Percentiles rank a stretch among this genome's conserved stretches.
Evolutionary conservation across 2,329 filamentous ascomycete genomes (phyloP).

Genomic region (Clarireedia hainanense): DNA sequence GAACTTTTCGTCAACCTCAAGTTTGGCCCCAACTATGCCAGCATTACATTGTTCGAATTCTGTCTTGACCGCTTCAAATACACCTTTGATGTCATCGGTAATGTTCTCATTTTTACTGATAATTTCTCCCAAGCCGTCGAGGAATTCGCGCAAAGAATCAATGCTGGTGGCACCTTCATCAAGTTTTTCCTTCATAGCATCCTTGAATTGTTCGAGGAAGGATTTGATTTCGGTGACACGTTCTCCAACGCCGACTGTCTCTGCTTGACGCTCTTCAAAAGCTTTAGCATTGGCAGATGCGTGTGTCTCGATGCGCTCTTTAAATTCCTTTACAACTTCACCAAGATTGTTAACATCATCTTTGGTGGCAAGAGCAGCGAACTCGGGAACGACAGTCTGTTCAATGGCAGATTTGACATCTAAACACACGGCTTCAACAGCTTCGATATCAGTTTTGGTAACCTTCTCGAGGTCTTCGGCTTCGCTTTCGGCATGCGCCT

Average conservation of each 20-base stretch:
- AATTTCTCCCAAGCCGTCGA: constrained; percentile 59
- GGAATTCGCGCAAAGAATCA: constrained; percentile 62
- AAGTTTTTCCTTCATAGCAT: constrained; percentile 67
- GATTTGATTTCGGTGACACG: constrained; percentile 72
- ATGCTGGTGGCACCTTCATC: constrained; percentile 66
- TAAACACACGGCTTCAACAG: constrained; percentile 72
- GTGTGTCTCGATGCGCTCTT: constrained; percentile 58
- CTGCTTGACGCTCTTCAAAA: constrained; percentile 75
- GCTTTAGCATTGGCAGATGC: constrained; percentile 69
- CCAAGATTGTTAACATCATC: constrained; percentile 66
- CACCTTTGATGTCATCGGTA: constrained; percentile 58
- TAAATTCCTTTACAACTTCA: constrained; percentile 63
- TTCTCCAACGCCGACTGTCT: constrained; percentile 71
- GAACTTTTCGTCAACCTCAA: constrained; percentile 77
- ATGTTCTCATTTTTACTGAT: constrained; percentile 49
- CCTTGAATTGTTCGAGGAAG: constrained; percentile 71
- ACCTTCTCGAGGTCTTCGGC: constrained; percentile 48
- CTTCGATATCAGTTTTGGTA: constrained; percentile 74
- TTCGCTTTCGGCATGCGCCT: constrained; percentile 36
- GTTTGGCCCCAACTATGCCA: constrained; percentile 69
- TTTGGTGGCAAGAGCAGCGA: constrained; percentile 65
- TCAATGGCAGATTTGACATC: constrained; percentile 77
- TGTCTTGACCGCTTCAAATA: constrained; percentile 67
- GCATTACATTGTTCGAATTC: constrained; percentile 85
- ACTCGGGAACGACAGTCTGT: constrained; percentile 62